Base-by-base conservation (phyloP, 2,329 filamentous ascomycete genomes). In the Sporothrix schenckii region DNA sequence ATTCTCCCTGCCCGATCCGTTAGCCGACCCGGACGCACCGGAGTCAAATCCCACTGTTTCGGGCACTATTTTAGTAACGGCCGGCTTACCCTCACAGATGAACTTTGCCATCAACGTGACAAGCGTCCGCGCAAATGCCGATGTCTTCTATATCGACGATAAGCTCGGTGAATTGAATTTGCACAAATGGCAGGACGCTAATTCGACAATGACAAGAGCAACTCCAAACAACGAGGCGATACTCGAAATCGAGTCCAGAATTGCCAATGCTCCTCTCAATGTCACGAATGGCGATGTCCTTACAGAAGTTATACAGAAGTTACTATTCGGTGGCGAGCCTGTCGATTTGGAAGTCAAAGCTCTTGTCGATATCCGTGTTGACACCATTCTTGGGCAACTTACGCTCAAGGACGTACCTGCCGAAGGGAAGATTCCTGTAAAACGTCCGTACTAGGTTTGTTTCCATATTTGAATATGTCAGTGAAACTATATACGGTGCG, bases 371-470 rank as follows among this genome's bases (percentile, higher is more conserved):
- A 91, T 94, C 74, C 88, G 92, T 76, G 87, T 97, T 67, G 84
- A 89, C 71, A 97, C 94, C 41, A 89, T 91, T 34, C 84, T 99
- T 73, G 95, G 95, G 65, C 84, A 90, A 75, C 87, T 98, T 77
- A 86, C 91, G 69, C 83, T 98, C 76, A 92, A 92, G 79, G 89
- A 91, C 74, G 91, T 99, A 76, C 94, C 94, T 63, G 93, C 88
- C 79, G 86, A 93, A 83, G 94, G 95, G 75, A 87, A 90, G 77
- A 89, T 99, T 77, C 92, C 92, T 81, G 88, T 98, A 83, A 96
- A 97, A 87, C 92, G 93, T 97, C 90, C 89, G 94, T 92, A 74
- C 68, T 74, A 74, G 70, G 49, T 84, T 81, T 85, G 84, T 81
- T 83, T 86, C 83, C 80, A 76, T 44, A 79, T 81, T 76, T 77